These are phyloP conservation scores for Persicaria maculosa DNA, from an alignment of 148 eudicot species.

Conservation along the genomic window DNA sequence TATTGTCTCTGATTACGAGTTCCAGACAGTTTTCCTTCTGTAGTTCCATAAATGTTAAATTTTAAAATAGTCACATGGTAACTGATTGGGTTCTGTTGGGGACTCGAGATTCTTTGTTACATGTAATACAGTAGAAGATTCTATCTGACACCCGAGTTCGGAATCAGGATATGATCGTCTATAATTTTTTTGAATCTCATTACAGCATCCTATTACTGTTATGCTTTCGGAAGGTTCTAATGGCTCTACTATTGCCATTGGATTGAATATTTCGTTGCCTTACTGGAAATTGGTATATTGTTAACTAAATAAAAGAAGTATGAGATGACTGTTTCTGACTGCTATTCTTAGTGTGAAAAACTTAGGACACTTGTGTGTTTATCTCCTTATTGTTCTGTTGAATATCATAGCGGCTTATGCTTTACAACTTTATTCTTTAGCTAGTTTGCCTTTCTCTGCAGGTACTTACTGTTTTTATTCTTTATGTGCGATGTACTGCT, in stretches of 20 bases:
- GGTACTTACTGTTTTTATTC: conserved; percentile 81
- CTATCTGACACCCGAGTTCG: not conserved
- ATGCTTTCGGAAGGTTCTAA: not conserved
- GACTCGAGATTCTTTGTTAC: not conserved
- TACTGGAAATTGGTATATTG: not conserved
- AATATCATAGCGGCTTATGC: conserved; percentile 13
- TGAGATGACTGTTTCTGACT: not conserved
- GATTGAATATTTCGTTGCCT: not conserved
- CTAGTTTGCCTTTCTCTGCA: conserved; percentile 20
- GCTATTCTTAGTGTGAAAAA: not conserved
- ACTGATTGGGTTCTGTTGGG: not conserved
- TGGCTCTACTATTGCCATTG: not conserved
- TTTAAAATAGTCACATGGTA: not conserved
- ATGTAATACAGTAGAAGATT: not conserved
- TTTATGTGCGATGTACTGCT: conserved; percentile 85
- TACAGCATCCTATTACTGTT: not conserved
- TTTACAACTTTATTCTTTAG: not conserved
- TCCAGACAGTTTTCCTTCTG: not conserved
- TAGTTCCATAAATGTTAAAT: not conserved
- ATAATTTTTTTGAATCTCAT: not conserved
- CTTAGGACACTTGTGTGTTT: not conserved
- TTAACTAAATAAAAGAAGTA: not conserved
- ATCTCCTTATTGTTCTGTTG: not conserved
- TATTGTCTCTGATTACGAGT: not conserved
- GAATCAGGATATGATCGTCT: not conserved